Base-by-base conservation (phyloP, 345 rosid species). In the Acer saccharum region DNA sequence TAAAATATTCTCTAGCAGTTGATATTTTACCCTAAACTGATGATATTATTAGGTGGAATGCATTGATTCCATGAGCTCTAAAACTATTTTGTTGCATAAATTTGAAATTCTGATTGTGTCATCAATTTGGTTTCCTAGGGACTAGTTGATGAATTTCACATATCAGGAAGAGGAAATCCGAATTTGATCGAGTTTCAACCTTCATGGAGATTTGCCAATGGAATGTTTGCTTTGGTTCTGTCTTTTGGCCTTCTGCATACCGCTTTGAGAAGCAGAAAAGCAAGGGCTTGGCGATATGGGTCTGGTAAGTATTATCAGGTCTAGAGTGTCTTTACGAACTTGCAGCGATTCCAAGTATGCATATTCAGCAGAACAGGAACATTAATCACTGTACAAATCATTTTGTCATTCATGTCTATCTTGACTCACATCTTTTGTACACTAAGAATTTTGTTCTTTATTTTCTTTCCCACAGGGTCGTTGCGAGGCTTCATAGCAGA, bases 191-290 rank as follows among this genome's bases (percentile, higher is more conserved):
- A 90, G 86, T 88, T 87, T 73, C 91, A 92, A 79, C 86, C 87
- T 71, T 88, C 98, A 61, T 94, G 98, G 98, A 88, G 95, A 78
- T 93, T 94, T 72, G 94, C 95, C 46, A 94, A 94, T 86, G 98
- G 98, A 69, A 91, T 93, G 97, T 93, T 91, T 66, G 91, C 97
- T 50, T 86, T 94, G 82, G 93, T 94, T 84, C 78, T 94, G 77
- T 88, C 96, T 74, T 89, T 88, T 72, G 96, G 94, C 80, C 97
- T 94, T 84, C 85, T 94, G 65, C 86, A 83, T 81, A 89, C 97
- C 71, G 88, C 94, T 60, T 72, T 94, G 21, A 87, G 76, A 85
- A 94, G 97, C 88, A 87, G 98, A 43, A 87, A 90, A 86, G 98
- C 98, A 81, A 87, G 97, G 76, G 79, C 93, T 65, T 94, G 98